A percentile compares a stretch with the other conserved stretches of the same genome.
Conservation (phyloP, 345 rosid genomes). For the Citrus trifoliata region DNA sequence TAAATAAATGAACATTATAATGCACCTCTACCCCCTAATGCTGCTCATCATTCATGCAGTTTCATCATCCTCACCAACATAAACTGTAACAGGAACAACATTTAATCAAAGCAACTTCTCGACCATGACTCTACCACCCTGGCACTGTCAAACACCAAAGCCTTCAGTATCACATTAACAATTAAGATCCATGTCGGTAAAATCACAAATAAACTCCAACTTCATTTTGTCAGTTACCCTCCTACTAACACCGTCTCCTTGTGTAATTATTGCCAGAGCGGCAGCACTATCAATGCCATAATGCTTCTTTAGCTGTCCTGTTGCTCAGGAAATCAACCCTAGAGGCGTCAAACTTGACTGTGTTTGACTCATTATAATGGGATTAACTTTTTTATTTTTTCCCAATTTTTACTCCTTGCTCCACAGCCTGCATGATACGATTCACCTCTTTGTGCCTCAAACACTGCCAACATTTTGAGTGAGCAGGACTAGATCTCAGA, state of each 20-base stretch:
- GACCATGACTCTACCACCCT: background rate
- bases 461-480: too few relatives aligned
- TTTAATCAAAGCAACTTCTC: background rate
- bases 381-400: background rate
- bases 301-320: too few relatives aligned
- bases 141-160: background rate
- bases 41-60: background rate
- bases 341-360: background rate
- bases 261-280: background rate
- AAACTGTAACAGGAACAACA: background rate
- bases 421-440: too few relatives aligned
- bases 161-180: background rate
- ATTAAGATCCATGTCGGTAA: background rate
- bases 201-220: background rate
- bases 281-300: background rate
- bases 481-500: too few relatives aligned
- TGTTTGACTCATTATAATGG: background rate
- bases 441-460: too few relatives aligned
- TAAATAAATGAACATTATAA: background rate
- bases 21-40: background rate
- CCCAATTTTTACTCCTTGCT: too few relatives aligned
- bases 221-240: background rate
- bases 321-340: background rate
- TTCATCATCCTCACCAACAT: background rate
- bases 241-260: background rate